A percentile compares a stretch with the other conserved stretches of the same genome.
Conservation (phyloP, 805 yeast genomes). For the Candida hispaniensis region DNA sequence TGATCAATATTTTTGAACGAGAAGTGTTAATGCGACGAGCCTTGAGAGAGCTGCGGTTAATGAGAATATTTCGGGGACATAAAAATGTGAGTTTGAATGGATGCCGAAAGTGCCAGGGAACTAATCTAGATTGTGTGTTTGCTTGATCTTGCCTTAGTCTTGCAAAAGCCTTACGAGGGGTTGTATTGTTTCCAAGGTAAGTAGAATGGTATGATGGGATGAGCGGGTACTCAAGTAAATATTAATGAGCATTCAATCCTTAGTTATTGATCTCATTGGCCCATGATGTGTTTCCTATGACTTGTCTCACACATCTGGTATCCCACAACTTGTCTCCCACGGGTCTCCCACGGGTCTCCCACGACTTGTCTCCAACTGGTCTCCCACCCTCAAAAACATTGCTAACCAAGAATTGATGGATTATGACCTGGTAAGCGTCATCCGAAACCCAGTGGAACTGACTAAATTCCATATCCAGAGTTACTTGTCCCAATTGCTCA, state of each 20-base stretch:
- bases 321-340: too few species aligned
- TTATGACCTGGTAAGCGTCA: conserved; percentile 70
- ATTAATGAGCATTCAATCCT: too few species aligned
- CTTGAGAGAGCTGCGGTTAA: conserved; percentile 66
- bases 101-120: conserved; percentile 2
- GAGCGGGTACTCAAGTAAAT: too few species aligned
- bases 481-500: conserved; percentile 68
- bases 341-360: too few species aligned
- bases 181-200: conserved; percentile 65
- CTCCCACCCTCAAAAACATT: too few species aligned
- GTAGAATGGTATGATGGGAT: conserved; percentile 1
- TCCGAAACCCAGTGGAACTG: conserved; percentile 51
- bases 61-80: conserved; percentile 80
- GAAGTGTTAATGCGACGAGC: conserved; percentile 69
- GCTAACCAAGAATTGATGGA: conserved; percentile 51
- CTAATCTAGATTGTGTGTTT: conserved; percentile 47
- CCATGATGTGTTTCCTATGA: too few species aligned
- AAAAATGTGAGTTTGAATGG: conserved; percentile 38
- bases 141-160: conserved; percentile 62
- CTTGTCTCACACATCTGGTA: too few species aligned
- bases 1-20: conserved; percentile 54
- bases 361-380: too few species aligned
- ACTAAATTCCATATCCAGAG: conserved; percentile 75
- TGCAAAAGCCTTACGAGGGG: conserved; percentile 64
- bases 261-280: too few species aligned